These are phyloP conservation scores for Kuraishia piskuri DNA, from an alignment of 805 yeast genomes.

Conservation along the genomic window DNA sequence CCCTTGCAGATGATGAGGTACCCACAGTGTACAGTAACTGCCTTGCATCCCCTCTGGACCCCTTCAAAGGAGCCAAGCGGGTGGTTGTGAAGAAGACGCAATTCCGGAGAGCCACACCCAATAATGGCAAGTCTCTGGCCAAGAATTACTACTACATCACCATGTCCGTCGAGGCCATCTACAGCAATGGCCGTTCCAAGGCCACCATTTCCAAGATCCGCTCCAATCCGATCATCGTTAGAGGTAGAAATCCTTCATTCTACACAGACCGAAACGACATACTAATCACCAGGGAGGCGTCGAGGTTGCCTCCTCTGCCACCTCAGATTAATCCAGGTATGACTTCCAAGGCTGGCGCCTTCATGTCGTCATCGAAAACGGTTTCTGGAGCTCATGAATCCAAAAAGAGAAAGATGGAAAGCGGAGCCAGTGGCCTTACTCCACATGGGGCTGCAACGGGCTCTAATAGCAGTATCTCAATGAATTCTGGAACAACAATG, in stretches of 20 bases:
- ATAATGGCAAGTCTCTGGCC: conserved; percentile 34
- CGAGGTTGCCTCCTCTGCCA: neutral
- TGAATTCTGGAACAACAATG: neutral
- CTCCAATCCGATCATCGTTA: conserved; percentile 41
- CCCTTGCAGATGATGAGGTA: neutral
- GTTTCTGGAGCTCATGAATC: neutral
- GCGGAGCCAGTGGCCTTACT: neutral
- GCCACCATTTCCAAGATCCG: conserved; percentile 3
- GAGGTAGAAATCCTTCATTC: conserved; percentile 58
- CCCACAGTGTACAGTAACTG: neutral
- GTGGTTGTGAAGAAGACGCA: conserved; percentile 32
- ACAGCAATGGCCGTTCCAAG: neutral
- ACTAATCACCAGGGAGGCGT: conserved; percentile 20
- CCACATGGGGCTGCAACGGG: neutral
- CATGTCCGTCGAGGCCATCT: conserved; percentile 6
- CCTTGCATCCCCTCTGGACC: neutral
- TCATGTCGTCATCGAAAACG: neutral
- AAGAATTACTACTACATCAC: conserved; percentile 36
- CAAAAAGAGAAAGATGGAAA: neutral
- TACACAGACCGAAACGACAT: conserved; percentile 45
- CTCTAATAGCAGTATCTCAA: neutral
- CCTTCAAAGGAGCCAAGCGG: conserved; percentile 6
- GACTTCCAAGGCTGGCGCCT: neutral
- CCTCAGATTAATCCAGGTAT: neutral
- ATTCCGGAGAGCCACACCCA: conserved; percentile 44